A percentile compares a stretch with the other conserved stretches of the same genome.
Evolutionary conservation across 2,329 filamentous ascomycete species (phyloP).

Genomic region (Penicillium sp.): DNA sequence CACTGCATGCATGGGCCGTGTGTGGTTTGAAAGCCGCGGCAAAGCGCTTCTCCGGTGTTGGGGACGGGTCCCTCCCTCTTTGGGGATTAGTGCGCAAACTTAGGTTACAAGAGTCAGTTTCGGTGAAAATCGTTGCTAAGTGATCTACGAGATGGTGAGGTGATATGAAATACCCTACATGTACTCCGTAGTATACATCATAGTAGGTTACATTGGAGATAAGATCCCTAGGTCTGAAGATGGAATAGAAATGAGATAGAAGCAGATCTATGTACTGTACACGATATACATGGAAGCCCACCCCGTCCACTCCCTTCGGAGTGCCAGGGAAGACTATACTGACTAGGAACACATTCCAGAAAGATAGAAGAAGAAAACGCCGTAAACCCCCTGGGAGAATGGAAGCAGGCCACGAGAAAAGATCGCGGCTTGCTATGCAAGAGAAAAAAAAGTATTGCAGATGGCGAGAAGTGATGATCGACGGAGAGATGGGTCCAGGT

Average conservation of each 20-base stretch:
- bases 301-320: constrained; percentile 6
- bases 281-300: constrained; percentile 23
- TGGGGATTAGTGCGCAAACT: constrained; percentile 1
- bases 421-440: constrained; percentile 19
- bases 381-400: constrained; percentile 25
- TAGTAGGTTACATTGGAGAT: background rate
- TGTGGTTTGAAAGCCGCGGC: background rate
- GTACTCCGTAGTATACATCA: background rate
- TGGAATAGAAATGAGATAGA: constrained; percentile 10
- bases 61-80: background rate
- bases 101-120: background rate
- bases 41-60: constrained; percentile 8
- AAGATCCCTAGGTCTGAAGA: background rate
- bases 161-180: background rate
- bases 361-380: constrained; percentile 19
- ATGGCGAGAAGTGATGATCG: constrained; percentile 4
- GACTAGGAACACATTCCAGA: constrained; percentile 19
- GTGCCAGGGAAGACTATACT: background rate
- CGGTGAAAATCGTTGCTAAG: background rate
- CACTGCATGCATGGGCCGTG: constrained; percentile 3
- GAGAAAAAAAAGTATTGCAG: constrained; percentile 10
- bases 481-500: background rate
- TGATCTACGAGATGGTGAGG: background rate
- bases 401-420: constrained; percentile 18
- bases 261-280: constrained; percentile 28